Base-by-base conservation (phyloP, 768 basidiomycete species). In the Pleurotus sapidus region DNA sequence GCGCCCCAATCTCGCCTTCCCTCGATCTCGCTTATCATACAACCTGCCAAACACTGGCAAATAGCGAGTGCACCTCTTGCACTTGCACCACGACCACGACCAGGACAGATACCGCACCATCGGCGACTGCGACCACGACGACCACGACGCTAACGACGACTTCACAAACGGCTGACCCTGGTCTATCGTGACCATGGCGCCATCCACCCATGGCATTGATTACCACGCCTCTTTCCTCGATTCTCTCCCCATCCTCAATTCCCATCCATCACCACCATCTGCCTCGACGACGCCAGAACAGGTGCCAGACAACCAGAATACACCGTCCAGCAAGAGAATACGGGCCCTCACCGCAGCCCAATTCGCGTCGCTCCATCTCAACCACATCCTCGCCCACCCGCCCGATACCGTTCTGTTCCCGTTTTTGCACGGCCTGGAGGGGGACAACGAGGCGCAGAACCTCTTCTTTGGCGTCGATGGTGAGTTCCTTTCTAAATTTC, bases 381-480 rank as follows among this genome's bases (percentile, higher is more conserved):
- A 75, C n/a, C 83, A 91, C 61, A 74, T 84, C 60, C 77, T 82
- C 57, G 72, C 83, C 1, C 89, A 95, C 70, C 84, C 91, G 1
- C 88, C 89, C 0, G 93, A 96, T 73, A 77, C 79, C 40, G 80
- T 88, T 62, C 82, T 95, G 57, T 96, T 96, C 68, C 93, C 93
- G 0, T 96, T 94, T 73, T 74, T 93, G 14, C 93, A 95, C 64
- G 91, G 93, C 45, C 77, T 95, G 59, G 93, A 95, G 65, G 87
- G 91, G 61, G 80, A 86, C 58, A 92, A 93, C 66, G 71, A 81
- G 14, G 84, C 86, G 0, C 93, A 93, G 73, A 91, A 89, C 64
- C 77, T 80, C 18, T 95, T 95, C 78, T 95, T 95, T 67, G 78
- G 82, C 9, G 51, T 54, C 18, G 51, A 54, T 5, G 51, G 51